Evolutionary conservation across 495 filamentous ascomycete species (phyloP).

Genomic region (Gamarada debralockiae): DNA sequence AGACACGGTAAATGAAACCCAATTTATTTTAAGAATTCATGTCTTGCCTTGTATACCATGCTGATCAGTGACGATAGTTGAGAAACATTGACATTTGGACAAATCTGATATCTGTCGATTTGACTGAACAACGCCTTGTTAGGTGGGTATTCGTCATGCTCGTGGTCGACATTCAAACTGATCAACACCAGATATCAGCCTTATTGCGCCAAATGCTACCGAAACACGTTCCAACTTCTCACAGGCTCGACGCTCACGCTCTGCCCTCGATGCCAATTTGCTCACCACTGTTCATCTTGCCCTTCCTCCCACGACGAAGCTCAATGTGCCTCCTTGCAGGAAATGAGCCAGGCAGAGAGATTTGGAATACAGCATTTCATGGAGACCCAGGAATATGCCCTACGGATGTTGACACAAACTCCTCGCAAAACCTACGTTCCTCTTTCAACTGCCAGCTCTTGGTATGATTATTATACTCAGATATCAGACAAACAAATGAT

Average conservation of each 20-base stretch:
- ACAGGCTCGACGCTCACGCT: neutral
- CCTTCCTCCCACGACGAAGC: neutral
- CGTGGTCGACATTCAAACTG: neutral
- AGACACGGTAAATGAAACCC: neutral
- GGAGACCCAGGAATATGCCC: neutral
- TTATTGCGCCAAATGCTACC: slow-evolving; percentile 1
- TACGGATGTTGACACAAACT: neutral
- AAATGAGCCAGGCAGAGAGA: neutral
- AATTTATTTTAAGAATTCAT: neutral
- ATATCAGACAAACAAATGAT: slow-evolving; percentile 1
- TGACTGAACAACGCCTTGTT: neutral
- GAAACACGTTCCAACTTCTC: neutral
- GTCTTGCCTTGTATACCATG: neutral
- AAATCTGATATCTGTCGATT: neutral
- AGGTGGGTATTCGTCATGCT: neutral
- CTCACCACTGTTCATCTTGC: neutral
- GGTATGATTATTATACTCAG: slow-evolving; percentile 5
- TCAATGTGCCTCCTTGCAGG: neutral
- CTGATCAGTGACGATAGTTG: neutral
- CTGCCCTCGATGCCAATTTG: neutral
- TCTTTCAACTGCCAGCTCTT: neutral
- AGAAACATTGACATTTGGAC: neutral
- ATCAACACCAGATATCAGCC: neutral
- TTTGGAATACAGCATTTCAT: neutral
- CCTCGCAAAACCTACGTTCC: slow-evolving; percentile 2